Evolutionary conservation across 2,329 filamentous ascomycete species (phyloP).

Genomic region (Penicillium hesseltinei): DNA sequence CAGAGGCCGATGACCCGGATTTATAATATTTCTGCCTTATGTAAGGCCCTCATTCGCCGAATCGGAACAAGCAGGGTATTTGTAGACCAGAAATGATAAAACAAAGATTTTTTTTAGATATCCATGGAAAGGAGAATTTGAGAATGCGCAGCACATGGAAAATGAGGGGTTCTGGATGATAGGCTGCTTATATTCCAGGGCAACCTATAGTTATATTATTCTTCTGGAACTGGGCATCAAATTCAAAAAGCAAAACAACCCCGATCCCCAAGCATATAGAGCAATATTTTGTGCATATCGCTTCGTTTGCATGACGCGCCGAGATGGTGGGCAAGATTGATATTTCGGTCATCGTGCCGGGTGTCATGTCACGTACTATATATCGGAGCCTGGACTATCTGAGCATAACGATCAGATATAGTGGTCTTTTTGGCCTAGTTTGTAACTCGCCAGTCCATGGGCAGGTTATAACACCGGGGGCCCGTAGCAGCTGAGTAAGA

Average conservation of each 20-base stretch:
- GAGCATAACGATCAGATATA: too few species aligned
- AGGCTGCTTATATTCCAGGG: not conserved
- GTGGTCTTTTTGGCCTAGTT: too few species aligned
- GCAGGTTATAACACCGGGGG: too few species aligned
- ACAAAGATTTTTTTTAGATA: not conserved
- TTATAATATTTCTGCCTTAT: not conserved
- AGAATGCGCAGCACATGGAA: too few species aligned
- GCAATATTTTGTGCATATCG: not conserved
- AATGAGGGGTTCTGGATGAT: too few species aligned
- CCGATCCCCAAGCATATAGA: too few species aligned
- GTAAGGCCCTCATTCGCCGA: not conserved
- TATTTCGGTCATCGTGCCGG: not conserved
- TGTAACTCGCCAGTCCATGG: too few species aligned
- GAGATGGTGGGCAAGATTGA: not conserved
- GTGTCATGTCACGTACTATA: too few species aligned
- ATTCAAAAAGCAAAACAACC: not conserved
- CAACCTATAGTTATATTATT: not conserved
- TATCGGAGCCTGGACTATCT: too few species aligned
- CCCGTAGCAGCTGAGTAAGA: too few species aligned
- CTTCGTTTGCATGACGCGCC: not conserved
- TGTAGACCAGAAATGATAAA: not conserved
- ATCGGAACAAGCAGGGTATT: not conserved
- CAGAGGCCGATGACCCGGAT: not conserved
- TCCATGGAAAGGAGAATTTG: not conserved
- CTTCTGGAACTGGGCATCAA: not conserved